These are phyloP conservation scores for Fusarium burgessii DNA, from an alignment of 2,329 filamentous ascomycete species.

Conservation along the genomic window DNA sequence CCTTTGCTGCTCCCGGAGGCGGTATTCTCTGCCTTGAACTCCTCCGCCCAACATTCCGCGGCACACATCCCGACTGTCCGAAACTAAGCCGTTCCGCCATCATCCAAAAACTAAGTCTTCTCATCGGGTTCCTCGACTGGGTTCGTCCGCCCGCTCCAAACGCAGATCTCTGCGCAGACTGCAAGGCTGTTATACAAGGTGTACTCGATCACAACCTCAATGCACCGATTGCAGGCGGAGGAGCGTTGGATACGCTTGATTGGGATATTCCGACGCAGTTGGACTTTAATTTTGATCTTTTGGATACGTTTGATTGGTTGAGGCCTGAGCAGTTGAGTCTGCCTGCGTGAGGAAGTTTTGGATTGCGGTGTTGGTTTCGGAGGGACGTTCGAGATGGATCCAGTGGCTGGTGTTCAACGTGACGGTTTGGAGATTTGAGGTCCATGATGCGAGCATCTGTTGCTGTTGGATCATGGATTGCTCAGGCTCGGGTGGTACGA, in stretches of 20 bases:
- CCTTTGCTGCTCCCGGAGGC: constrained; percentile 61
- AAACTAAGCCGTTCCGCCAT: constrained; percentile 60
- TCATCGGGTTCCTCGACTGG: constrained; percentile 65
- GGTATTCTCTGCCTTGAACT: constrained; percentile 65
- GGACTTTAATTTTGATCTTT: constrained; percentile 60
- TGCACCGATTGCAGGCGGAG: constrained; percentile 43
- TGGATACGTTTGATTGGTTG: constrained; percentile 64
- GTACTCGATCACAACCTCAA: constrained; percentile 64
- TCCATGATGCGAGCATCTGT: constrained; percentile 47
- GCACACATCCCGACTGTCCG: constrained; percentile 49
- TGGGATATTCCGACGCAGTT: constrained; percentile 51
- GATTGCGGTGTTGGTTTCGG: constrained; percentile 43
- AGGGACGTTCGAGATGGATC: constrained; percentile 48
- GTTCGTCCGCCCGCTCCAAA: constrained; percentile 62
- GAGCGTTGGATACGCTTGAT: constrained; percentile 46
- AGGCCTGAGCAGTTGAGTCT: constrained; percentile 35
- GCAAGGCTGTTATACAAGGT: constrained; percentile 61
- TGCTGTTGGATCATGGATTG: constrained; percentile 39
- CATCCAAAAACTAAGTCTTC: constrained; percentile 63
- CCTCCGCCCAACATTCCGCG: constrained; percentile 56
- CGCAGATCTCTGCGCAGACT: constrained; percentile 59
- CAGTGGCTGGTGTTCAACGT: constrained; percentile 52
- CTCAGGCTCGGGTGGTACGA: constrained; percentile 35
- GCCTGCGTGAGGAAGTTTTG: constrained; percentile 30
- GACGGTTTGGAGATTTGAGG: constrained; percentile 53